A percentile compares a stretch with the other conserved stretches of the same genome.
These are phyloP conservation scores for Lactuca saligna DNA, from an alignment of 129 eudicot species.

Conservation along the genomic window DNA sequence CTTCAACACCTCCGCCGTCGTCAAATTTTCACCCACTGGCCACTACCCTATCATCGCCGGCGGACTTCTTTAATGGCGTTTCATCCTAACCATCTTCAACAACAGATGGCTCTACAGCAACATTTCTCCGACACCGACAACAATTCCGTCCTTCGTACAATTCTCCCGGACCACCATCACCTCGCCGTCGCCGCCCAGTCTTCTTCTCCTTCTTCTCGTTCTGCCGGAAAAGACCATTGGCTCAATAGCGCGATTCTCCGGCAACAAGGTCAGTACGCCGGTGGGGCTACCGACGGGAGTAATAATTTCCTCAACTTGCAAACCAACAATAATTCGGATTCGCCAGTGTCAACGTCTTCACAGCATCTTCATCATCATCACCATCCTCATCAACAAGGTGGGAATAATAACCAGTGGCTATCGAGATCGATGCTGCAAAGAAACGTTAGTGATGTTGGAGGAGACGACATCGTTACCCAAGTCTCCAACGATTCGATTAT, in stretches of 20 bases:
- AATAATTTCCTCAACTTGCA: slow-evolving; percentile 51
- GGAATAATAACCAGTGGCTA: slow-evolving; percentile 55
- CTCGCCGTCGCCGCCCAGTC: slow-evolving; percentile 25
- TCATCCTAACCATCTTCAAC: slow-evolving; percentile 53
- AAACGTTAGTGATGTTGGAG: slow-evolving; percentile 43
- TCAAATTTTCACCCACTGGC: neutral
- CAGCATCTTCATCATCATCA: slow-evolving; percentile 17
- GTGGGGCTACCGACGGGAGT: slow-evolving; percentile 2
- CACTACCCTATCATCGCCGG: neutral
- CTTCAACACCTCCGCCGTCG: neutral
- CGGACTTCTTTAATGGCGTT: slow-evolving; percentile 39
- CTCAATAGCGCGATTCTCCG: slow-evolving; percentile 71
- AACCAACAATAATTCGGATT: slow-evolving; percentile 36
- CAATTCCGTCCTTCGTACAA: slow-evolving; percentile 42
- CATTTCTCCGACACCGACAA: slow-evolving; percentile 47
- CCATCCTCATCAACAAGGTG: slow-evolving; percentile 11
- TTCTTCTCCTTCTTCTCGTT: slow-evolving; percentile 31
- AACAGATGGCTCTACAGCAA: slow-evolving; percentile 55
- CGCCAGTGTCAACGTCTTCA: slow-evolving; percentile 31
- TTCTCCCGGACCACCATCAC: slow-evolving; percentile 43
- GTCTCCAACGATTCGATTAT: slow-evolving; percentile 52
- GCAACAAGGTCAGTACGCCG: slow-evolving; percentile 44
- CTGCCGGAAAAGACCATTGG: slow-evolving; percentile 56
- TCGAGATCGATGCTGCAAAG: slow-evolving; percentile 56
- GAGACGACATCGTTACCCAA: slow-evolving; percentile 43